phyloP scores from a whole-genome alignment of 441 rosid genomes.

The Syzygium syzygioides region DNA sequence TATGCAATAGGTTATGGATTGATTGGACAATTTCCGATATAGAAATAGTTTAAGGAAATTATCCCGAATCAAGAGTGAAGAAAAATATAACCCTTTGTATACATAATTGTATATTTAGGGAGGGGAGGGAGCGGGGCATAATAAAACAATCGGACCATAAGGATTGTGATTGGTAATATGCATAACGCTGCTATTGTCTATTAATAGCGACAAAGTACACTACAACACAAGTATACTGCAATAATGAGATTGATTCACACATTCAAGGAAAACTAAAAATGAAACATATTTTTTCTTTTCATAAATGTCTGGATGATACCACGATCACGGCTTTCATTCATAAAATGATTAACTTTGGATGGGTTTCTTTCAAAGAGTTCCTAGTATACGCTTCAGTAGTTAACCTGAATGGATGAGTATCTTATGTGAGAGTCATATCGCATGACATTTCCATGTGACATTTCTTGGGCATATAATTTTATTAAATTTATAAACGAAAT shows the following conservation, averaged over 20 bases:
- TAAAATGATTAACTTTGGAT: too few species aligned
- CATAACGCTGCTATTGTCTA: neutral
- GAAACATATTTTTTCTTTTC: too few species aligned
- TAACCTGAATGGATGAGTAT: neutral
- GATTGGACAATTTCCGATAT: neutral
- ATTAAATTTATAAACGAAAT: neutral
- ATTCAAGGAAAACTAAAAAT: neutral
- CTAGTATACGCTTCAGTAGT: neutral
- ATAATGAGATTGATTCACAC: neutral
- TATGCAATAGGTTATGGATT: neutral
- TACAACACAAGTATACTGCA: neutral
- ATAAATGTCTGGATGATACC: too few species aligned
- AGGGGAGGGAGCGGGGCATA: accelerated
- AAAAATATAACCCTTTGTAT: neutral
- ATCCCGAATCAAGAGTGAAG: neutral
- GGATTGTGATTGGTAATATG: neutral
- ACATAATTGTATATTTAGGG: neutral
- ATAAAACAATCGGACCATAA: neutral
- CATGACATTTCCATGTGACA: neutral
- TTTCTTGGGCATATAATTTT: neutral
- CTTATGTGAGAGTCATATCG: neutral
- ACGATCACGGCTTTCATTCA: neutral
- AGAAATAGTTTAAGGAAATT: neutral
- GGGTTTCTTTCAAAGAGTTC: neutral
- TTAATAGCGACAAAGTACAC: neutral